Conservation (phyloP, 495 filamentous ascomycete species). For the Lichenothelia convexa region DNA sequence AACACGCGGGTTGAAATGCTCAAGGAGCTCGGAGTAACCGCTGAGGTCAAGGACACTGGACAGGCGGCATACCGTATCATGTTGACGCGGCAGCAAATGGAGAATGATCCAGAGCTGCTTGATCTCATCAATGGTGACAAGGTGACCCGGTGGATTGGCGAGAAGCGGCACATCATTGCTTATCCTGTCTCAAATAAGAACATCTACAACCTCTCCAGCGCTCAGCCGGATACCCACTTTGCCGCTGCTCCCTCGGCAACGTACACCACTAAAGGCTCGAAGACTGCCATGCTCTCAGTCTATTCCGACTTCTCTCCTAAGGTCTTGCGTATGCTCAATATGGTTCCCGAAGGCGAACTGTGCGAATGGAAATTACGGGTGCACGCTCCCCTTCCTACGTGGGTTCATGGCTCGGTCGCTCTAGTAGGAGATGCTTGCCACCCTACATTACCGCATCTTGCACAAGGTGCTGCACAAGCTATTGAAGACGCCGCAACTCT, state of each 20-base stretch:
- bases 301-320: slow-evolving; percentile 55
- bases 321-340: slow-evolving; percentile 51
- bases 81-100: slow-evolving; percentile 49
- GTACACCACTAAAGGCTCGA: slow-evolving; percentile 57
- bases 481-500: slow-evolving; percentile 65
- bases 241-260: slow-evolving; percentile 52
- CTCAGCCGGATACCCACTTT: slow-evolving; percentile 58
- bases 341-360: slow-evolving; percentile 66
- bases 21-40: slow-evolving; percentile 30
- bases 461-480: slow-evolving; percentile 71
- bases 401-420: slow-evolving; percentile 47
- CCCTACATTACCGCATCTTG: slow-evolving; percentile 58
- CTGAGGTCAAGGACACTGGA: slow-evolving; percentile 48
- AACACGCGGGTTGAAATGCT: slow-evolving; percentile 44
- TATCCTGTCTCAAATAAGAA: slow-evolving; percentile 57
- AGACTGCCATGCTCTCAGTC: slow-evolving; percentile 45
- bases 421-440: slow-evolving; percentile 68
- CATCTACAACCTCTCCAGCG: slow-evolving; percentile 63
- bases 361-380: slow-evolving; percentile 66
- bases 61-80: slow-evolving; percentile 79
- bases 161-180: slow-evolving; percentile 63
- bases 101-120: slow-evolving; percentile 45
- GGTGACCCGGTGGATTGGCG: slow-evolving; percentile 66
- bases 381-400: slow-evolving; percentile 49
- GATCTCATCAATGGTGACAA: slow-evolving; percentile 44